Evolutionary conservation across 176 grass and related monocot genomes (phyloP).

Genomic region (Cenchrus purpureus): DNA sequence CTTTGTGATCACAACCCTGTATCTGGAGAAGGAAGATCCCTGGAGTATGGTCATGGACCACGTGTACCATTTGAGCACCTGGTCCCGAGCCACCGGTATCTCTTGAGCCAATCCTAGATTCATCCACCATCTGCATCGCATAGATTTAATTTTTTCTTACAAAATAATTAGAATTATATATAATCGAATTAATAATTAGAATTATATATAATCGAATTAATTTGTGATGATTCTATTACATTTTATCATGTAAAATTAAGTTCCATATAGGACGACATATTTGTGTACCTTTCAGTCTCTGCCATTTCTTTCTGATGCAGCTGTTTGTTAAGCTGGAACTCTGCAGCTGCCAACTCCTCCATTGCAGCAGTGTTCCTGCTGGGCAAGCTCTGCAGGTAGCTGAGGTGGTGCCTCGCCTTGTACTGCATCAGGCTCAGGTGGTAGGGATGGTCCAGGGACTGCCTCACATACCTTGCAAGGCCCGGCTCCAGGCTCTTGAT

Average conservation of each 20-base stretch:
- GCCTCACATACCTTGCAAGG: constrained; percentile 40
- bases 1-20: constrained; percentile 60
- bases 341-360: constrained; percentile 52
- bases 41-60: constrained; percentile 46
- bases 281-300: constrained; percentile 47
- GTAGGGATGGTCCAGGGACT: constrained; percentile 64
- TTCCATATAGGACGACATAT: neutral
- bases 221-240: no score
- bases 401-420: constrained; percentile 63
- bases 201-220: no score
- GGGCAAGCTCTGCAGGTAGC: constrained; percentile 21
- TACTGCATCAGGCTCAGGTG: constrained; percentile 59
- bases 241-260: neutral
- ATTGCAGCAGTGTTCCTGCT: constrained; percentile 15
- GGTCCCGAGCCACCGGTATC: constrained; percentile 40
- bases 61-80: constrained; percentile 64
- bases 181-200: no score
- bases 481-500: constrained; percentile 25
- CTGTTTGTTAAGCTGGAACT: constrained; percentile 50
- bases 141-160: no score
- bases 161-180: no score
- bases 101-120: constrained; percentile 45
- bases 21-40: constrained; percentile 44
- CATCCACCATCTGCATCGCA: constrained; percentile 56
- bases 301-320: constrained; percentile 55